These are phyloP conservation scores for Choiromyces venosus DNA, from an alignment of 495 filamentous ascomycete genomes.

Conservation along the genomic window DNA sequence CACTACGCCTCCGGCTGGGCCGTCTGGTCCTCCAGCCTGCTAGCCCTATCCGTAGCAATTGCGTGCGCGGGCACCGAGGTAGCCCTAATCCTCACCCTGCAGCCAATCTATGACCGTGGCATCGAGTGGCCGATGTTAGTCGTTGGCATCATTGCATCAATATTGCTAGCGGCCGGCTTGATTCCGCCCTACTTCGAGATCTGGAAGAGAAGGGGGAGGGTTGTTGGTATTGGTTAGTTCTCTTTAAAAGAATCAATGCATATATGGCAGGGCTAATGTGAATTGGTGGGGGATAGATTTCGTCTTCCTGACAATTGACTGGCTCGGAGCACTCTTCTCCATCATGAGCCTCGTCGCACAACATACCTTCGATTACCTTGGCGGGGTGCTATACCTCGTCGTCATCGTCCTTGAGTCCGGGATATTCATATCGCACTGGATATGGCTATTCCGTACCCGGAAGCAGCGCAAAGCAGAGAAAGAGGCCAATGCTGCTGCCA, in stretches of 20 bases:
- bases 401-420: constrained; percentile 63
- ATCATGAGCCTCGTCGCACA: constrained; percentile 69
- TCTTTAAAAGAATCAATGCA: constrained; percentile 28
- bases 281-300: constrained; percentile 5
- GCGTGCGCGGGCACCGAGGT: constrained; percentile 57
- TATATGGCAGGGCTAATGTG: neutral
- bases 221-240: constrained; percentile 59
- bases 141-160: constrained; percentile 57
- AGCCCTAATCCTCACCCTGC: constrained; percentile 58
- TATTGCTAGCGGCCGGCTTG: constrained; percentile 57
- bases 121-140: constrained; percentile 55
- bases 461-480: constrained; percentile 56
- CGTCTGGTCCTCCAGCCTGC: constrained; percentile 11
- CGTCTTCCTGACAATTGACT: constrained; percentile 64
- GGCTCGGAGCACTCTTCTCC: constrained; percentile 66
- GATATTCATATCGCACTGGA: constrained; percentile 62
- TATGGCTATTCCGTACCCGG: constrained; percentile 63
- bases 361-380: constrained; percentile 63
- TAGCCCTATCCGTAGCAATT: constrained; percentile 34
- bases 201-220: constrained; percentile 62
- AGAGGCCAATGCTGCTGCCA: constrained; percentile 20
- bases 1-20: constrained; percentile 47
- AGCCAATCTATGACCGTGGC: constrained; percentile 51
- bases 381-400: constrained; percentile 63
- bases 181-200: constrained; percentile 68